Base-by-base conservation (phyloP, 495 filamentous ascomycete genomes). In the Aspergillus olivimuriae region DNA sequence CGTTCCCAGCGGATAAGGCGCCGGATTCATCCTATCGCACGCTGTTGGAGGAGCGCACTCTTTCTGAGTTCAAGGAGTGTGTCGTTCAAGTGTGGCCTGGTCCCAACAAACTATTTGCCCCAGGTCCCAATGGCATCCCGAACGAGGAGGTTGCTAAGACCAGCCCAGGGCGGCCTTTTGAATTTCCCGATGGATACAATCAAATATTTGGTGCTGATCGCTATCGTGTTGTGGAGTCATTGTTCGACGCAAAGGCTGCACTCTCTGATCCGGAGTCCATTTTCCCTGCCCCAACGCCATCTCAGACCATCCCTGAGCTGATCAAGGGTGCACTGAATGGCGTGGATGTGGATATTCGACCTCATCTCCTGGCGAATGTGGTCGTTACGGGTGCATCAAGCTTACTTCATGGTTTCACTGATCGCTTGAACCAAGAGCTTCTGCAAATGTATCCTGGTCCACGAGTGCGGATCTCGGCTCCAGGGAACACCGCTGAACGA, bases 1-100 rank as follows among this genome's bases (percentile, higher is more conserved):
- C 72, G 14, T 95, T 88, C 58, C 63, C 73, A 7, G 72, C 73
- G 16, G 72, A 72, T 15, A 68, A 66, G 45, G 75, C 81, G 31
- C 84, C 89, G 5, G 65, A 78, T 38, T 74, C 74, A 4, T 84
- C 83, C 22, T 97, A 87, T 75, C 81, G 84, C 49, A 70, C 70
- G 12, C 77, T 88, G 20, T 78, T 96, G 63, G 94, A 98, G 73
- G 94, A 97, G 54, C 86, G 92, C 34, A 84, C 95, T 11, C 66
- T 97, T 17, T 86, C 84, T 30, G 87, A 95, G 57, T 98, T 96
- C 74, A 98, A 98, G 69, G 94, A 98, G 69, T 91, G 83, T 36
- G 89, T 95, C 34, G 91, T 96, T 19, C 86, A 94, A 58, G 79
- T 89, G 20, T 97, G 91, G 91, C 74, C 76, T n/a, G 88, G 89